These are phyloP conservation scores for Cryptococcus sp. DNA, from an alignment of 1,284 basidiomycete genomes.

Conservation along the genomic window DNA sequence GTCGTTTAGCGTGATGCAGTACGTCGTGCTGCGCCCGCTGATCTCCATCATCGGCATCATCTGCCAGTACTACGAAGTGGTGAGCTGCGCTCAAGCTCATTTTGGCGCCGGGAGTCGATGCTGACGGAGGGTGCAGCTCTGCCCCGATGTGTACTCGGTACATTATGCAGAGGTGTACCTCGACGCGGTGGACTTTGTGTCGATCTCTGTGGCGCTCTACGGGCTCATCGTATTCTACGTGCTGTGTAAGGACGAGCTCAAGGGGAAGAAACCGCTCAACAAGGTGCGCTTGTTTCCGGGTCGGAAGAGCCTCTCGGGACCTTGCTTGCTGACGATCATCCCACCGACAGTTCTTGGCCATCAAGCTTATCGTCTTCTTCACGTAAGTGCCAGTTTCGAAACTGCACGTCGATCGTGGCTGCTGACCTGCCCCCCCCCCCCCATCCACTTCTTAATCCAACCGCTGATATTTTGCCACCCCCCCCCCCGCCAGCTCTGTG, in stretches of 20 bases:
- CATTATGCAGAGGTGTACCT: constrained; percentile 70
- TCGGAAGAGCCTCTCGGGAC: too few species aligned
- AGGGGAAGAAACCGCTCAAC: constrained; percentile 71
- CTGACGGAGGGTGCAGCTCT: constrained; percentile 13
- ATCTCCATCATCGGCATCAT: constrained; percentile 71
- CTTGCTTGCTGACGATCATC: neutral
- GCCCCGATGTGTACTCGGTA: constrained; percentile 55
- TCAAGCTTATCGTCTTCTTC: constrained; percentile 68
- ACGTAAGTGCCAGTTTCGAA: constrained; percentile 36
- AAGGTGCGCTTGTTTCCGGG: constrained; percentile 51
- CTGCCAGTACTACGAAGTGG: constrained; percentile 62
- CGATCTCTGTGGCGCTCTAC: constrained; percentile 74
- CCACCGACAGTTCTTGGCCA: constrained; percentile 31
- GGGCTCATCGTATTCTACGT: constrained; percentile 77
- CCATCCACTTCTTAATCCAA: too few species aligned
- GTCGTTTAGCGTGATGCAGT: constrained; percentile 64
- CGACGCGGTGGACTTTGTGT: constrained; percentile 66
- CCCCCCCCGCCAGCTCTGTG: constrained; percentile 27
- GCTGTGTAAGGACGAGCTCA: constrained; percentile 70
- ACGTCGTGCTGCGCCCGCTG: constrained; percentile 69
- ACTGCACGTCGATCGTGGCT: too few species aligned
- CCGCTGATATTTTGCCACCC: too few species aligned
- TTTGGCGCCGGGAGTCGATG: neutral
- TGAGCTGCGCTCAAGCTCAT: constrained; percentile 53
- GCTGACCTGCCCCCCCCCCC: too few species aligned